These are phyloP conservation scores for Mycena rebaudengoi DNA, from an alignment of 768 basidiomycete genomes.

Conservation along the genomic window DNA sequence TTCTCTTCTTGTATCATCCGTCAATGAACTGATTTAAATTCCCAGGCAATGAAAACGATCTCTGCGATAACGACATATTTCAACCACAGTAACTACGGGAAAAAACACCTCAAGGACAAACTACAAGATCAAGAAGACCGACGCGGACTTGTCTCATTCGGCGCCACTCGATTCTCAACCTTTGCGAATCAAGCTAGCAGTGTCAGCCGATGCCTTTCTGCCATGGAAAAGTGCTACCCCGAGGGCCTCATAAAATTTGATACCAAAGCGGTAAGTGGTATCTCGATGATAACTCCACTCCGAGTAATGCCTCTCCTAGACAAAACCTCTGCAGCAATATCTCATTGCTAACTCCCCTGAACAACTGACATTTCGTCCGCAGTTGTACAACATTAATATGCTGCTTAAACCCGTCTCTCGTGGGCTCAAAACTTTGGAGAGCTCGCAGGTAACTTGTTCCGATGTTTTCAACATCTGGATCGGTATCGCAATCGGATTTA, in stretches of 20 bases:
- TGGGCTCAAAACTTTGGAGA: background rate
- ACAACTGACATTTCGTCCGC: background rate
- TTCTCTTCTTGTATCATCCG: no score
- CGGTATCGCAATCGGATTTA: background rate
- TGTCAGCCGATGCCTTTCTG: background rate
- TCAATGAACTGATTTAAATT: no score
- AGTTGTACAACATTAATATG: background rate
- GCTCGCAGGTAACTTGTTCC: background rate
- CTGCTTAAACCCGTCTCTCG: background rate
- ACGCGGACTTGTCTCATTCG: background rate
- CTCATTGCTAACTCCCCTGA: background rate
- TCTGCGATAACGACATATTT: background rate
- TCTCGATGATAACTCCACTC: background rate
- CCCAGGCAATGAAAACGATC: conserved; percentile 9
- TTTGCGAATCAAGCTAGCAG: background rate
- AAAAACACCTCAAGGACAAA: conserved; percentile 1
- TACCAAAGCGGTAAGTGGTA: background rate
- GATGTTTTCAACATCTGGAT: background rate
- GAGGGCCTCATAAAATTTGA: background rate
- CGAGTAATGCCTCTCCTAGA: background rate
- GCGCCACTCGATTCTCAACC: conserved; percentile 8
- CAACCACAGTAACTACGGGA: conserved; percentile 17
- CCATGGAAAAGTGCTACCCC: background rate
- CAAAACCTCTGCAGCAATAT: background rate
- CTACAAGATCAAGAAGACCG: background rate